Percentiles rank a stretch among this genome's conserved stretches.
Evolutionary conservation across 768 basidiomycete species (phyloP).

Genomic region (Russula sp.): DNA sequence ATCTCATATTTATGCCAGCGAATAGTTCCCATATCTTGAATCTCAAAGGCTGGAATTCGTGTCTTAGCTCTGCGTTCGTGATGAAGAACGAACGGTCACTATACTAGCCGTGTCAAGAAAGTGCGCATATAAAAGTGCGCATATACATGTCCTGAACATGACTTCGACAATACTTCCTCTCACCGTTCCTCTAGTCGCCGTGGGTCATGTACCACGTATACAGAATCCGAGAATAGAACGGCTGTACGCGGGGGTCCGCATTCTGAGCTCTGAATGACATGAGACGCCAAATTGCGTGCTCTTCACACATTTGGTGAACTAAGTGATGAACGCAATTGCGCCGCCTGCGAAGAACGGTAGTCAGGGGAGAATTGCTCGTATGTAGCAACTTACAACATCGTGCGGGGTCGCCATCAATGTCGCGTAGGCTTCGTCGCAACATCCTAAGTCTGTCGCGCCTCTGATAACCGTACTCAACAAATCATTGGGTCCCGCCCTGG

Average conservation of each 20-base stretch:
- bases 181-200: slow-evolving; percentile 91
- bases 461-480: slow-evolving; percentile 80
- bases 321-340: slow-evolving; percentile 78
- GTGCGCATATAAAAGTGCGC: slow-evolving; percentile 57
- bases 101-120: slow-evolving; percentile 78
- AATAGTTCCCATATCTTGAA: slow-evolving; percentile 5
- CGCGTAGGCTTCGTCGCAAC: slow-evolving; percentile 87
- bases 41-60: slow-evolving; percentile 71
- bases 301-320: slow-evolving; percentile 91
- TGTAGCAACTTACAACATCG: slow-evolving; percentile 62
- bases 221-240: slow-evolving; percentile 87
- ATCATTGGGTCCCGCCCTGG: slow-evolving; percentile 51
- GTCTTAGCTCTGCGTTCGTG: slow-evolving; percentile 71
- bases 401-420: slow-evolving; percentile 71
- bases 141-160: too few relatives aligned
- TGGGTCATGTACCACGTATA: slow-evolving; percentile 89
- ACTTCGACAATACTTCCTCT: too few relatives aligned
- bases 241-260: slow-evolving; percentile 79
- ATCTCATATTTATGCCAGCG: slow-evolving; percentile 23
- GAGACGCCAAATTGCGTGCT: slow-evolving; percentile 71
- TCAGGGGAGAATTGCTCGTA: background rate
- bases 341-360: slow-evolving; percentile 50
- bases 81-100: slow-evolving; percentile 77
- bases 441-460: slow-evolving; percentile 65
- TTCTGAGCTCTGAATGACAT: slow-evolving; percentile 91